These are phyloP conservation scores for Pythium folliculosum DNA, from an alignment of 352 stramenopile genomes.

Conservation along the genomic window DNA sequence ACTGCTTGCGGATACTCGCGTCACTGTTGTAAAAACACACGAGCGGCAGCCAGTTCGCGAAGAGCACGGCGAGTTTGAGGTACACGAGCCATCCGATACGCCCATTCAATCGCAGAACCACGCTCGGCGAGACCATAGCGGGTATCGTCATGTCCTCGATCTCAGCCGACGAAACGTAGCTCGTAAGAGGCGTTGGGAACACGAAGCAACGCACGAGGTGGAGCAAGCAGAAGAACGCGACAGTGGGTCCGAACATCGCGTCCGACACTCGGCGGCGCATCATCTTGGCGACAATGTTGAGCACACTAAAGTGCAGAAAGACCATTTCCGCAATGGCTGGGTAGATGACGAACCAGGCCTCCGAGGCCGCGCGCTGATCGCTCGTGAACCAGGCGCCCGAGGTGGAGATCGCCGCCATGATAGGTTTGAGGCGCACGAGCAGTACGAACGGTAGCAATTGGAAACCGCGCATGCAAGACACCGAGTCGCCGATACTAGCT, in stretches of 20 bases:
- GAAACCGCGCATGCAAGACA: conserved; percentile 42
- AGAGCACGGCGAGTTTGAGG: conserved; percentile 43
- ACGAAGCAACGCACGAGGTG: conserved; percentile 34
- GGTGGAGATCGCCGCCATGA: conserved; percentile 44
- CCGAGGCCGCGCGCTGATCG: conserved; percentile 36
- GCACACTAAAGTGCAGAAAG: conserved; percentile 44
- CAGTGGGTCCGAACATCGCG: conserved; percentile 35
- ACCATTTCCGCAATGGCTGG: conserved; percentile 39
- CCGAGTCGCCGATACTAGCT: conserved; percentile 36
- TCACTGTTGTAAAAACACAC: conserved; percentile 32
- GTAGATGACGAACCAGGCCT: conserved; percentile 53
- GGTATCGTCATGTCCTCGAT: conserved; percentile 33
- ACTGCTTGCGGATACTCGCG: conserved; percentile 26
- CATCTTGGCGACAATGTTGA: conserved; percentile 52
- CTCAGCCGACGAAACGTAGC: conserved; percentile 29
- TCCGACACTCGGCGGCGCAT: conserved; percentile 38
- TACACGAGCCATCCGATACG: conserved; percentile 33
- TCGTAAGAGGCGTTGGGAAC: conserved; percentile 24
- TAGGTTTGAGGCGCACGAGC: conserved; percentile 41
- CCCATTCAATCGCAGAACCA: conserved; percentile 34
- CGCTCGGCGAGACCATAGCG: conserved; percentile 34
- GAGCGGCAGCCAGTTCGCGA: conserved; percentile 37
- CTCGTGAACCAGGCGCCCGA: conserved; percentile 41
- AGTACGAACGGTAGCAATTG: conserved; percentile 44
- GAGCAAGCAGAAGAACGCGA: conserved; percentile 37